Conservation (phyloP, 306 rosid species). For the Neltuma alba region DNA sequence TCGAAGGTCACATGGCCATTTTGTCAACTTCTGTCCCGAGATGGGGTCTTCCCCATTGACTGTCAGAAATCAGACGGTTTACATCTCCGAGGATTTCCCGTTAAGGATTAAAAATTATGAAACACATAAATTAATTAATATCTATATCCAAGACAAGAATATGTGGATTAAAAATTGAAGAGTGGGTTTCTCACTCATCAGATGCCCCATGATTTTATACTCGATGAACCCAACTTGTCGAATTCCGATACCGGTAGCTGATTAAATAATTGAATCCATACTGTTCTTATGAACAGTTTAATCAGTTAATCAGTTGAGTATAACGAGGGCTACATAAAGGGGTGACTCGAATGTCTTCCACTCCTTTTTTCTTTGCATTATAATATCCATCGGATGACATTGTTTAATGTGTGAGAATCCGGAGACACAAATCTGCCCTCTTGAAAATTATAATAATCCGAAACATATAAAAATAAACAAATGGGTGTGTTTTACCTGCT, state of each 20-base stretch:
- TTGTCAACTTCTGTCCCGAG: conserved; percentile 39
- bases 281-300: background rate
- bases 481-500: conserved; percentile 10
- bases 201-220: conserved; percentile 4
- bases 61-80: conserved; percentile 41
- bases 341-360: background rate
- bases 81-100: background rate
- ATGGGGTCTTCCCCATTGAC: conserved; percentile 45
- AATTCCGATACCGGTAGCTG: background rate
- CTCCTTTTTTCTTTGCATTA: background rate
- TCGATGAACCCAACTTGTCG: background rate
- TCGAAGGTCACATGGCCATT: conserved; percentile 40
- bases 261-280: background rate
- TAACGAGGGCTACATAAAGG: conserved; percentile 2
- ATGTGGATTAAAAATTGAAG: background rate
- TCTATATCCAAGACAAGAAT: background rate
- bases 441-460: background rate
- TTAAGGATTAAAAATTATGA: background rate
- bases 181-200: background rate
- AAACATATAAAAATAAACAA: background rate
- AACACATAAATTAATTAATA: background rate
- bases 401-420: background rate
- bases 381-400: background rate
- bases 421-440: background rate
- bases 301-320: background rate